Base-by-base conservation (phyloP, 2,329 filamentous ascomycete species). In the Annulohypoxylon truncatum region DNA sequence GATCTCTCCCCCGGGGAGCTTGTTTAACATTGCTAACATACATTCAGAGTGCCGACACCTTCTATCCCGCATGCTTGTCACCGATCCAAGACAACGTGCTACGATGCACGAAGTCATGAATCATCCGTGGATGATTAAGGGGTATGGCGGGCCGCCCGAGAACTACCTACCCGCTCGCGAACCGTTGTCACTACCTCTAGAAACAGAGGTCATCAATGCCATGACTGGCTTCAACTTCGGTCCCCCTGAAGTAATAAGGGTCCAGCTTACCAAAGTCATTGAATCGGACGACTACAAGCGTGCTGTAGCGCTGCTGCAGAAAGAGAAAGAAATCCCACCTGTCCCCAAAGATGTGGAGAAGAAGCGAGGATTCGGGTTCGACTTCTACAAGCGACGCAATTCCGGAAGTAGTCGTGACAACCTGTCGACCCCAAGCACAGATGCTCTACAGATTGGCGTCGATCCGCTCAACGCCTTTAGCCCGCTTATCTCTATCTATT, bases 221-320 rank as follows among this genome's bases (percentile, higher is more conserved):
- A 99, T 99, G 96, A 96, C 94, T 22, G 96, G 96, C 2, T 99
- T 99, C 78, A 97, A 98, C 78, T 99, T 98, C 81, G 96, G 96
- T 0, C 87, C 93, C 0, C 87, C 93, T 1, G 94, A 97, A 56
- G 87, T 88, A 61, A 97, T 99, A 75, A 90, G 88, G 61, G 82
- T 88, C 2, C 93, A 97, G 76, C 85, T 99, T 44, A 92, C 89
- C 8, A 92, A 91, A 68, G 87, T 94, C n/a, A 87, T 99, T 65
- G 92, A 96, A 73, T 97, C 94, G 0, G 94, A 97, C 5, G 95
- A 98, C 40, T 99, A 99, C 72, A 93, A 97, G 74, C 89, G 90
- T 63, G 94, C 93, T 4, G 84, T 97, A n/a, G 87, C 89, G 59
- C 81, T 90, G 10, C 87, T 89, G 35, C 89, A 89, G 73, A 89